Conservation (phyloP, 1,284 basidiomycete genomes). For the Clitocybe nebularis region DNA sequence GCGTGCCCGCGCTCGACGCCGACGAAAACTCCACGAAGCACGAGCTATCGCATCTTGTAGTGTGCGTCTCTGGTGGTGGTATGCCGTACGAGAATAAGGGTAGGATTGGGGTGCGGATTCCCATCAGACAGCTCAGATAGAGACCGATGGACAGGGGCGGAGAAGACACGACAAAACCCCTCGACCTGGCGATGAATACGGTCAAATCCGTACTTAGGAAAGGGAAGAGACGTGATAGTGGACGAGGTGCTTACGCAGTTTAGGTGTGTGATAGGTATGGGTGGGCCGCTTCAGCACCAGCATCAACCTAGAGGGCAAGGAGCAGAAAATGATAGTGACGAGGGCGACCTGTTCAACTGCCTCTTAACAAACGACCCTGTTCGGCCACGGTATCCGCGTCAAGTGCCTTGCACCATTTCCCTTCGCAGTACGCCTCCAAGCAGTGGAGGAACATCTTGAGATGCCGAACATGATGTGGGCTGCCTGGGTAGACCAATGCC, state of each 20-base stretch:
- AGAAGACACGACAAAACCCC: conserved; percentile 7
- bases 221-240: conserved; percentile 88
- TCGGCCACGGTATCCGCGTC: conserved; percentile 79
- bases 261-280: conserved; percentile 21
- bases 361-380: conserved; percentile 53
- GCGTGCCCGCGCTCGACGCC: conserved; percentile 83
- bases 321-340: background rate
- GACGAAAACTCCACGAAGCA: conserved; percentile 42
- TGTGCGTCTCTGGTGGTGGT: conserved; percentile 33
- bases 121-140: conserved; percentile 28
- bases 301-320: background rate
- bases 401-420: conserved; percentile 77
- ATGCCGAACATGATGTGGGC: conserved; percentile 62
- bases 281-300: background rate
- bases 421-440: conserved; percentile 52
- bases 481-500: no score
- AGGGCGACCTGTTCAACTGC: conserved; percentile 50
- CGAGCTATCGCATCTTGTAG: conserved; percentile 48
- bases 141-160: conserved; percentile 15
- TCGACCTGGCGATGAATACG: conserved; percentile 44
- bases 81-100: conserved; percentile 25
- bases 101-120: conserved; percentile 27
- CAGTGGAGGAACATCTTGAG: conserved; percentile 68
- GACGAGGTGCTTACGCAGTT: conserved; percentile 47
- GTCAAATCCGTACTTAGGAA: conserved; percentile 78